These are phyloP conservation scores for Takashimella tepidaria DNA, from an alignment of 1,284 basidiomycete genomes.

Conservation along the genomic window DNA sequence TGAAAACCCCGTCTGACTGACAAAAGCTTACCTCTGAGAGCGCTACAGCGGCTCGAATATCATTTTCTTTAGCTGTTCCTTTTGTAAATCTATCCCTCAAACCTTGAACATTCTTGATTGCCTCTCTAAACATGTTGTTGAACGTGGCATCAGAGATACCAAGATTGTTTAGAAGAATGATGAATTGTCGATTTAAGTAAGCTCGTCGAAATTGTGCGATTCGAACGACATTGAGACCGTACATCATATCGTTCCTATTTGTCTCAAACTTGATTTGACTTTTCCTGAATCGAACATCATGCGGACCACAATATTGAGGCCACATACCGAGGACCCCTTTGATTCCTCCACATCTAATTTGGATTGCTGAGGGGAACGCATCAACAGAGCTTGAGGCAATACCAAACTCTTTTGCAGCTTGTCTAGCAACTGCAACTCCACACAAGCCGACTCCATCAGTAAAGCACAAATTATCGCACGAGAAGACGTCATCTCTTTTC, in stretches of 20 bases:
- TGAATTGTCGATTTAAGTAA: slow-evolving; percentile 26
- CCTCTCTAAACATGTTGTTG: slow-evolving; percentile 10
- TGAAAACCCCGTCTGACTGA: too few relatives aligned
- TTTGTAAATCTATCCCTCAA: slow-evolving; percentile 10
- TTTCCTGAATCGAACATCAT: slow-evolving; percentile 16
- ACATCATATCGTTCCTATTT: slow-evolving; percentile 10
- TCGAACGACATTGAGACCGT: slow-evolving; percentile 14
- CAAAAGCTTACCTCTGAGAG: too few relatives aligned
- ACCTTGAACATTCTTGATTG: slow-evolving; percentile 11
- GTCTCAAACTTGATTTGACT: slow-evolving; percentile 26
- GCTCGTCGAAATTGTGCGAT: slow-evolving; percentile 20
- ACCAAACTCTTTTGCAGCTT: slow-evolving; percentile 20
- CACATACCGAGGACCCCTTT: slow-evolving; percentile 28
- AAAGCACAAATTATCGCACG: slow-evolving; percentile 5
- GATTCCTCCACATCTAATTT: slow-evolving; percentile 27
- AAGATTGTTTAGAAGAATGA: slow-evolving; percentile 22
- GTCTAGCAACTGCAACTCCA: slow-evolving; percentile 12
- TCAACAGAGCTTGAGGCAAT: slow-evolving; percentile 4
- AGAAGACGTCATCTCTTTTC: not conserved
- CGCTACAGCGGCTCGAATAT: slow-evolving; percentile 3
- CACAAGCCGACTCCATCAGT: slow-evolving; percentile 30
- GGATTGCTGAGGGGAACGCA: slow-evolving; percentile 23
- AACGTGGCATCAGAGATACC: slow-evolving; percentile 18
- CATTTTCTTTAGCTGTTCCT: not conserved
- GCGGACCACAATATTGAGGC: slow-evolving; percentile 11